phyloP scores from a whole-genome alignment of 1,284 basidiomycete species.

The Flammula alnicola region DNA sequence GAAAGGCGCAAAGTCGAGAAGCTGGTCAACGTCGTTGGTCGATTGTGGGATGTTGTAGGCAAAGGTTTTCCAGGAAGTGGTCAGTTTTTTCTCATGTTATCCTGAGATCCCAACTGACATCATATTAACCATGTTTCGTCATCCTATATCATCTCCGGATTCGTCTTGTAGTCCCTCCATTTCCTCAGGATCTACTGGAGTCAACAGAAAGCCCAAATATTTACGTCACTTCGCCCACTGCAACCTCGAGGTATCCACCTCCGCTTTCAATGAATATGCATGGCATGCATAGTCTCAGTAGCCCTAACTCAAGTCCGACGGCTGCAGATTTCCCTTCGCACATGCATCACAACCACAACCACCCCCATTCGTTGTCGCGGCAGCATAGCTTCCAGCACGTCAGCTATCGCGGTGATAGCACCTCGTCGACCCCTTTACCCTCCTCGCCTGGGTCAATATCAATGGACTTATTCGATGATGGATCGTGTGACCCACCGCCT shows the following conservation, averaged over 20 bases:
- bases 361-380: conserved; percentile 50
- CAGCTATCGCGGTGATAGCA: conserved; percentile 31
- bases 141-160: not conserved
- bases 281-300: conserved; percentile 39
- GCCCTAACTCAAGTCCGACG: conserved; percentile 69
- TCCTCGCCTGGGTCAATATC: conserved; percentile 39
- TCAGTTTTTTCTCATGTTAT: conserved; percentile 36
- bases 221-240: conserved; percentile 67
- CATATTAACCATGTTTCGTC: conserved; percentile 3
- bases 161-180: conserved; percentile 54
- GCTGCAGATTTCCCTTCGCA: conserved; percentile 60
- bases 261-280: conserved; percentile 43
- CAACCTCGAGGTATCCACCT: conserved; percentile 42
- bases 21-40: conserved; percentile 48
- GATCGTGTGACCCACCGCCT: conserved; percentile 26
- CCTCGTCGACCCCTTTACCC: conserved; percentile 35
- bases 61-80: conserved; percentile 56
- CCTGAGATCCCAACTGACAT: conserved; percentile 12
- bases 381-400: conserved; percentile 66
- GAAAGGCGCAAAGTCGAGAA: conserved; percentile 59
- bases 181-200: conserved; percentile 67
- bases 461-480: conserved; percentile 45
- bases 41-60: conserved; percentile 62
- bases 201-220: conserved; percentile 64
- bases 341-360: conserved; percentile 40